These are phyloP conservation scores for Paecilomyces formosus DNA, from an alignment of 2,329 filamentous ascomycete genomes.

Conservation along the genomic window DNA sequence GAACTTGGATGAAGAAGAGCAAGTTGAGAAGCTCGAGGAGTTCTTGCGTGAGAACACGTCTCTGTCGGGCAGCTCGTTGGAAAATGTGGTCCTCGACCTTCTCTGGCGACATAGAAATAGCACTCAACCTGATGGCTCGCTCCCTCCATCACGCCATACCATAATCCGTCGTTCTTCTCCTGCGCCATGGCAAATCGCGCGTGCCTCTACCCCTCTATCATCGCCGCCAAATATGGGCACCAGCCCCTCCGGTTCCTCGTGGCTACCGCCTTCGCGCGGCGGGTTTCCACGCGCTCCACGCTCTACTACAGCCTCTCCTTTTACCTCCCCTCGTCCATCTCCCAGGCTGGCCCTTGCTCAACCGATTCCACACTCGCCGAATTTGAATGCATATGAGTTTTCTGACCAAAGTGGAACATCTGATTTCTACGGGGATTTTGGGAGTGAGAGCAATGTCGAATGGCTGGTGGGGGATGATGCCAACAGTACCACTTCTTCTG, in stretches of 20 bases:
- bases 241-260: slow-evolving; percentile 76
- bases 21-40: slow-evolving; percentile 79
- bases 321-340: slow-evolving; percentile 87
- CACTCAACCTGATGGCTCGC: slow-evolving; percentile 51
- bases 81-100: slow-evolving; percentile 79
- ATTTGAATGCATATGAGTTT: slow-evolving; percentile 91
- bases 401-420: slow-evolving; percentile 72
- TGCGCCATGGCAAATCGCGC: slow-evolving; percentile 78
- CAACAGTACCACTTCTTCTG: slow-evolving; percentile 69
- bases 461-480: slow-evolving; percentile 91
- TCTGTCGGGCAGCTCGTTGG: slow-evolving; percentile 65
- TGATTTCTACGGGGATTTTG: slow-evolving; percentile 85
- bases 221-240: slow-evolving; percentile 71
- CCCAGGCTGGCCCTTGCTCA: slow-evolving; percentile 84
- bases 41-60: slow-evolving; percentile 68
- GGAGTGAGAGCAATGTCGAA: slow-evolving; percentile 81
- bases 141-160: slow-evolving; percentile 74
- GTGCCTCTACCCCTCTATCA: slow-evolving; percentile 69
- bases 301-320: slow-evolving; percentile 73
- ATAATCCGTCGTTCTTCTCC: slow-evolving; percentile 86
- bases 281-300: slow-evolving; percentile 71
- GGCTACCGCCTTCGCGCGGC: slow-evolving; percentile 64
- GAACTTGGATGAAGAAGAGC: slow-evolving; percentile 79
- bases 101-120: slow-evolving; percentile 54
- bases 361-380: slow-evolving; percentile 92